Base-by-base conservation (phyloP, 805 yeast genomes). In the Starmerella roubikii region DNA sequence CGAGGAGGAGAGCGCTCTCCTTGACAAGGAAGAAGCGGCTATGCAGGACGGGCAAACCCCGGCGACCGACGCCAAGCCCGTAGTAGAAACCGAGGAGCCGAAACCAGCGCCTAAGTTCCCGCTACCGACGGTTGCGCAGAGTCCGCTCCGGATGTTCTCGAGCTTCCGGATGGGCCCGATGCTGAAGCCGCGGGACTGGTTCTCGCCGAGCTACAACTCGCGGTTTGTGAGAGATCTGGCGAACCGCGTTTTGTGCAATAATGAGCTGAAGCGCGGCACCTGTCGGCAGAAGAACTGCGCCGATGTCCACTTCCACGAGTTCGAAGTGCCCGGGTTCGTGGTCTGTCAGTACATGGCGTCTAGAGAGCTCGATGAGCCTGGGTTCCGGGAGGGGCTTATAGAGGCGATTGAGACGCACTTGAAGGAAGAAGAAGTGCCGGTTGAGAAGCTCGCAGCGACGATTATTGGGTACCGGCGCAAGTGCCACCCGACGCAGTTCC, bases 231-330 rank as follows among this genome's bases (percentile, higher is more conserved):
- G 17, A 8, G 39, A 37, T 31, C 32, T 41, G 12, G 20, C 27
- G 11, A 24, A 29, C 7, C 40, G 46, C 13, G 23, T 20, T 20
- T 24, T 44, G 17, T 52, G 55, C 38, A 17, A n/a, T 16, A 28
- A n/a, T 5, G 52, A 49, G 33, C 36, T 38, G 21, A 19, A 30
- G 2, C 42, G 46, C 18, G 21, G 21, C 11, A 17, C 15, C 15
- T 47, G 53, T 15, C 17, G 8, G 13, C 35, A 32, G 9, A 23
- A 21, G 30, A 19, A 16, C 25, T 52, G 55, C 26, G 30, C n/a
- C 20, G 27, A 31, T 16, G 43, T 48, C 12, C 55, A 52, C 36
- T 39, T 38, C 32, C 13, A 24, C 18, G 52, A 50, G 27, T 52
- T 41, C 39, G 39, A 34, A 16, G 40, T 41, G 6, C 30, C 37